These are phyloP conservation scores for Yamadazyma insecticola DNA, from an alignment of 805 yeast genomes.

Conservation along the genomic window DNA sequence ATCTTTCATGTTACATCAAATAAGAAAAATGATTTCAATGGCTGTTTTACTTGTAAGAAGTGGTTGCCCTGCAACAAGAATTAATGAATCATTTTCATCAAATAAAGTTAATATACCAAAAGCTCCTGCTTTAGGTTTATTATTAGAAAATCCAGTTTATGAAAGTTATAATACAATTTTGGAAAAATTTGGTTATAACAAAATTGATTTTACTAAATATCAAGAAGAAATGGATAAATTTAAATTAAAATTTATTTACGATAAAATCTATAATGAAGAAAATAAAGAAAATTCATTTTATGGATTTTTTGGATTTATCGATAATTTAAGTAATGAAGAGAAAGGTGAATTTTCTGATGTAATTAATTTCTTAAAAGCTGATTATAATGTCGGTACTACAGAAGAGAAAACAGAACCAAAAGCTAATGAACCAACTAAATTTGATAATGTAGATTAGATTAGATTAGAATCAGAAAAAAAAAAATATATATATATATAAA, in stretches of 20 bases:
- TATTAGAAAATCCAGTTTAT: constrained; percentile 89
- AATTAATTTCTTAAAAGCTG: constrained; percentile 54
- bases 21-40: constrained; percentile 97
- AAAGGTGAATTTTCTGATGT: constrained; percentile 55
- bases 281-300: constrained; percentile 81
- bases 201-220: constrained; percentile 63
- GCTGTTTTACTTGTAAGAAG: constrained; percentile 81
- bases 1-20: constrained; percentile 96
- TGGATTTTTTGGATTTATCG: constrained; percentile 89
- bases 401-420: constrained; percentile 7
- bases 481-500: neutral
- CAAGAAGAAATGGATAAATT: constrained; percentile 73
- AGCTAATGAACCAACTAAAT: constrained; percentile 4
- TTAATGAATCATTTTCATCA: constrained; percentile 69
- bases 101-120: constrained; percentile 86
- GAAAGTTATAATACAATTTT: constrained; percentile 75
- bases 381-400: constrained; percentile 16
- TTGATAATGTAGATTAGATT: constrained; percentile 12
- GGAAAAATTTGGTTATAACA: constrained; percentile 71
- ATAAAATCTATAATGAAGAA: constrained; percentile 88
- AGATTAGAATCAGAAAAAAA: neutral
- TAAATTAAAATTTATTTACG: constrained; percentile 85
- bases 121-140: constrained; percentile 92
- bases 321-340: constrained; percentile 50
- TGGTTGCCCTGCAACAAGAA: constrained; percentile 75